These are phyloP conservation scores for peach (Prunus persica) DNA, from an alignment of 306 rosid species.

Conservation along the genomic window Prunus_persica_NCBIv2 NC_034009.1:23911001-23911500, in stretches of 20 bases:
- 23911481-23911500: slow-evolving; percentile 32
- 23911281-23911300: neutral
- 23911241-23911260: neutral
- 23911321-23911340: neutral
- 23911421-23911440: slow-evolving; percentile 12
- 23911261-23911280: neutral
- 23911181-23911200: neutral
- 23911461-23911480: slow-evolving; percentile 44
- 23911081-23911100: neutral
- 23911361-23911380: neutral
- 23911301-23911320: neutral
- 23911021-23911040: no score
- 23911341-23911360: neutral
- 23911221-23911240: neutral
- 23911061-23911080: neutral
- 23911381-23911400: neutral
- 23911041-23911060: no score
- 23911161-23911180: neutral
- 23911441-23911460: slow-evolving; percentile 21
- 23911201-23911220: neutral
- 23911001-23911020: no score
- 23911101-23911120: neutral
- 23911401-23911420: neutral
- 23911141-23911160: neutral
- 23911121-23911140: neutral